Evolutionary conservation across 1,139 yeast genomes (phyloP), one percentile per base, ranked within the genome.

Genomic region (Suhomyces terraborum): DNA sequence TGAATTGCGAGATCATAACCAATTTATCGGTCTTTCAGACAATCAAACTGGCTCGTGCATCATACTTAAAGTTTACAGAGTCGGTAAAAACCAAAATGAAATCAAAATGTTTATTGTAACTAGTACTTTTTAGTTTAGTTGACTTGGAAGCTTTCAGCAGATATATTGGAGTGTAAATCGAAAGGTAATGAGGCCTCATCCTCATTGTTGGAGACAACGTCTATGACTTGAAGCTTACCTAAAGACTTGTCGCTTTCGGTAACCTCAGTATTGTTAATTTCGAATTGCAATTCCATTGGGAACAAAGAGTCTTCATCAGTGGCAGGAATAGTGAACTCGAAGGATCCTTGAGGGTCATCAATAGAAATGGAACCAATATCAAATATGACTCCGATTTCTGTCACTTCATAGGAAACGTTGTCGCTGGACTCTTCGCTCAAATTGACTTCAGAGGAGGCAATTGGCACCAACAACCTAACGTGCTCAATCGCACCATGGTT

Each of bases 261-360:
- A 18, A 66, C 66, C 18, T 61, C 62, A n/a, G 62, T 58, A 42
- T 61, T 62, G 29, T 54, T 53, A 27, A 62, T 43, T 34, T 66
- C 67, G 60, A 83, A 82, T 41, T 67, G 64, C 29, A 88, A 77
- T 52, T 80, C 80, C 75, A 93, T 81, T 48, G 98, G 98, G 86
- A 89, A 91, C 56, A 93, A 73, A 16, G 83, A 77, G 49, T 89
- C 96, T 63, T 93, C 98, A 46, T 79, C 82, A 36, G 73, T 81
- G 7, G 84, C 86, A 50, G 83, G 84, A 46, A 89, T 80, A 10
- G 82, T 64, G 59, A 91, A 84, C 60, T 88, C 95, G 62, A 93
- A 83, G 29, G 89, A 80, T 18, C 95, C 96, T 35, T 78, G 73
- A 13, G 83, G 73, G 25, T 75, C 73, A 36, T 77, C 79, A 14